Evolutionary conservation across 2,329 filamentous ascomycete species (phyloP), one percentile per base, ranked within the genome.

Genomic region (Nemania abortiva): DNA sequence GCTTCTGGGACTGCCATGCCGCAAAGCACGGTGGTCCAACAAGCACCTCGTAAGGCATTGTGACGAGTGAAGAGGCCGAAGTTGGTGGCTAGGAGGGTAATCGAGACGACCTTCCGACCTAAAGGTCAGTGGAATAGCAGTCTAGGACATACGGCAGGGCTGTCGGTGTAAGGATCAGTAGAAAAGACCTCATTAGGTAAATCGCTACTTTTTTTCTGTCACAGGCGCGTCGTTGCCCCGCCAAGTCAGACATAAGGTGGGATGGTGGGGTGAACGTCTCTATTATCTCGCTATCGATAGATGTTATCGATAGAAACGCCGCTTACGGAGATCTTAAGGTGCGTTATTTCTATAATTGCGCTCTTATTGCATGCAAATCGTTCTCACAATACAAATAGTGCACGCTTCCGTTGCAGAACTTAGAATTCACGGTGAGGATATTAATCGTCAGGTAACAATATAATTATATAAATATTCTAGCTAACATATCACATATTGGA

Each of bases 1-100:
- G 77, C 78, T 84, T 84, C 73, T 82, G 78, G 63, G 83, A 80
- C 76, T 84, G 82, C 63, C 82, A 80, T 59, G 78, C 74, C 68
- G 82, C 83, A 80, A 86, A 88, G 79, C 88, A 89, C 39, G 85
- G 78, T 62, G 78, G 78, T 65, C 80, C 80, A 22, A 77, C 70
- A 50, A 82, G 75, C 42, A 73, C 67, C 52, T 77, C 68, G 58
- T 74, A 76, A 56, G 73, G 73, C 75, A 77, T 77, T 31, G 55
- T 70, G 68, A 65, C 57, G 50, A 18, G 49, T 55, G 22, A 49
- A 52, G 24, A 27, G 53, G 29, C 56, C 56, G 39, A 53, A 49
- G 27, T 59, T 61, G 29, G 18, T 53, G 31, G 53, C n/a, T 57
- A 42, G 45, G 13, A 24, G 27, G 27, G 50, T 9, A 60, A 55